Conservation (phyloP, 345 rosid genomes). For the Luvunga scandens region DNA sequence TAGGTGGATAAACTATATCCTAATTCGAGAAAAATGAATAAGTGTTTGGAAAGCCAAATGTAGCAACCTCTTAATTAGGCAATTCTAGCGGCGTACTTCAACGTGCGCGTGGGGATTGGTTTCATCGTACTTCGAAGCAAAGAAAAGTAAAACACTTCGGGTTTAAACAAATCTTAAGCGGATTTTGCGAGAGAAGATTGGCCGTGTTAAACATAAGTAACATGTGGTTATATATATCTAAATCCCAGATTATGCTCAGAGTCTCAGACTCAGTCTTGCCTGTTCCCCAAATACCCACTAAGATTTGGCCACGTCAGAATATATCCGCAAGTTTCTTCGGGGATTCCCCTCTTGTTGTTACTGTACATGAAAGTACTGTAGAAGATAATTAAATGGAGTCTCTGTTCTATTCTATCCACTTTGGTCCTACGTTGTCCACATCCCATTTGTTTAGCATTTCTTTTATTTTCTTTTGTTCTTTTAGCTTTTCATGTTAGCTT, state of each 20-base stretch:
- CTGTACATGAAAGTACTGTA: slow-evolving; percentile 13
- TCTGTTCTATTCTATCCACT: slow-evolving; percentile 16
- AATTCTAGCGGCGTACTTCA: too few relatives aligned
- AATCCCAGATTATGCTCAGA: background rate
- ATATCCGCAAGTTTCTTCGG: background rate
- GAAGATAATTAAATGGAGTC: background rate
- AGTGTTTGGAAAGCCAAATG: too few relatives aligned
- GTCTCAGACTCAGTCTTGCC: slow-evolving; percentile 19
- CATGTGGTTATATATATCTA: slow-evolving; percentile 19
- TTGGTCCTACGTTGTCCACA: slow-evolving; percentile 30
- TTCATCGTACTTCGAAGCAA: background rate
- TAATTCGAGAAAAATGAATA: too few relatives aligned
- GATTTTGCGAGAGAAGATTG: slow-evolving; percentile 23
- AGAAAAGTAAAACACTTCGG: background rate
- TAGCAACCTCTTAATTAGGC: too few relatives aligned
- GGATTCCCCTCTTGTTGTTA: background rate
- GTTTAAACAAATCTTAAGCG: slow-evolving; percentile 10
- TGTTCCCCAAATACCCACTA: background rate
- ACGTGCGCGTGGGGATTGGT: background rate
- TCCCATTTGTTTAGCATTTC: background rate
- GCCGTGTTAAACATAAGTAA: slow-evolving; percentile 20
- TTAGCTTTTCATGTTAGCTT: slow-evolving; percentile 3
- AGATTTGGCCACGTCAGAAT: slow-evolving; percentile 7
- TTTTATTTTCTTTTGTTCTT: background rate
- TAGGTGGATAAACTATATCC: too few relatives aligned